Conservation (phyloP, 2,329 filamentous ascomycete genomes). For the Calonectria pseudoturangicola region DNA sequence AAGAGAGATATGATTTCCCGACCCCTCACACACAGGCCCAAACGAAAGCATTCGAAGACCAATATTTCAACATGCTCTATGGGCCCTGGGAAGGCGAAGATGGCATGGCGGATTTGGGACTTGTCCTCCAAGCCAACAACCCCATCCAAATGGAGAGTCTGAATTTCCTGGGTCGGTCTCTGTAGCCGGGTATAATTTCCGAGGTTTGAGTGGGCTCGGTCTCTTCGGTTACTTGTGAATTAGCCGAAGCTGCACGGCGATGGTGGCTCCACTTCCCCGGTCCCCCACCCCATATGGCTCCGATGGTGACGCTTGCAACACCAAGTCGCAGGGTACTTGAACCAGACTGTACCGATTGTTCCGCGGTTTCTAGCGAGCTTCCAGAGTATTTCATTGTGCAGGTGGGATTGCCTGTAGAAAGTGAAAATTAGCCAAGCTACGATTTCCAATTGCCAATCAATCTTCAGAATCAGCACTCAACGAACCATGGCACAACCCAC, state of each 20-base stretch:
- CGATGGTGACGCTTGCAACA: constrained; percentile 16
- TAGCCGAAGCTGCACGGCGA: constrained; percentile 34
- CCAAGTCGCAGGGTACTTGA: not conserved
- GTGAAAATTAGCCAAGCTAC: not conserved
- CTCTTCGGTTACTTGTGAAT: constrained; percentile 42
- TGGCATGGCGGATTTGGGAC: constrained; percentile 57
- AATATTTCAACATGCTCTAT: constrained; percentile 60
- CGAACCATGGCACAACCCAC: constrained; percentile 17
- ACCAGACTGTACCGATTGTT: not conserved
- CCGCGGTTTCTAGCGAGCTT: not conserved
- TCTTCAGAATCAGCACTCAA: not conserved
- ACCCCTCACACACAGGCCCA: constrained; percentile 44
- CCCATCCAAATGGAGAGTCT: constrained; percentile 56
- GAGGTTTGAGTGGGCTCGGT: constrained; percentile 5
- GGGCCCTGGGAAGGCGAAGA: constrained; percentile 61
- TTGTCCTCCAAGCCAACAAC: constrained; percentile 59
- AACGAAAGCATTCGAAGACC: constrained; percentile 58
- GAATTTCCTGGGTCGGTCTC: constrained; percentile 55
- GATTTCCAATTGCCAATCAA: not conserved
- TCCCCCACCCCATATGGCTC: constrained; percentile 19
- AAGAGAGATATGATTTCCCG: constrained; percentile 36
- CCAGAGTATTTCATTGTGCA: not conserved
- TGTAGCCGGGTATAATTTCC: constrained; percentile 41
- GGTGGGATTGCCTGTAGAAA: not conserved
- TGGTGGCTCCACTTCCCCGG: constrained; percentile 28